Base-by-base conservation (phyloP, 108 stramenopile genomes). In the Nitzschia sp. region DNA sequence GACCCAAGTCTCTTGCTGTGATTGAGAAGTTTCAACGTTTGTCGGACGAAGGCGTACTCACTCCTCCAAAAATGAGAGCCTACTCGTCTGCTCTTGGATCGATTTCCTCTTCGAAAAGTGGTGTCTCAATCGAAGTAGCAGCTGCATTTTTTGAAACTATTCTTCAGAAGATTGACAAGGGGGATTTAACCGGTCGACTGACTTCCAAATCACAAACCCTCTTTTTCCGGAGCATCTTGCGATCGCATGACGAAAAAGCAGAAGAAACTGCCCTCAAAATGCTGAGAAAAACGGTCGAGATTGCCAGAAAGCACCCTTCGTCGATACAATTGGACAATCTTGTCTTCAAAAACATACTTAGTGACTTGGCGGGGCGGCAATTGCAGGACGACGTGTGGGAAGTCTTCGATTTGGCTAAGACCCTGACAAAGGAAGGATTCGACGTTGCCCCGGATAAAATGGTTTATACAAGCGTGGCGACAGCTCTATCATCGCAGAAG, bases 401-500 rank as follows among this genome's bases (percentile, higher is more conserved):
- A 11, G 3, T 24, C 11, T 59, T 74, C 8, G 33, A 58, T 24
- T 15, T 56, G n/a, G 66, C 56, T 64, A 57, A 59, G 31, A 59
- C 46, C 31, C 11, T 63, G 32, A 17, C 46, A 1, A 17, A 33
- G 36, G 29, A 35, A 23, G 72, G 56, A 9, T 59, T 36, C 29
- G 23, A 30, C 2, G 3, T 54, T 21, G 21, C 11, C 1, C 56
- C 64, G 6, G 45, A 64, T 31, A 30, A 15, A 27, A 47, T 65
- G 28, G 30, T 54, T 5, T 64, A 30, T 31, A 23, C 64, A 29
- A 24, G 30, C 46, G 46, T 56, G 9, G 29, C 29, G 11, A 56
- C 26, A 49, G 63, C 46, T 30, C 3, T 61, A 2, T 15, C 35
- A 21, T 61, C 60, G 17, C 35, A 11, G 18, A 8, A 17, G 4